A percentile compares a stretch with the other conserved stretches of the same genome.
phyloP scores from a whole-genome alignment of 345 rosid genomes.

The Euphorbia peplus region DNA sequence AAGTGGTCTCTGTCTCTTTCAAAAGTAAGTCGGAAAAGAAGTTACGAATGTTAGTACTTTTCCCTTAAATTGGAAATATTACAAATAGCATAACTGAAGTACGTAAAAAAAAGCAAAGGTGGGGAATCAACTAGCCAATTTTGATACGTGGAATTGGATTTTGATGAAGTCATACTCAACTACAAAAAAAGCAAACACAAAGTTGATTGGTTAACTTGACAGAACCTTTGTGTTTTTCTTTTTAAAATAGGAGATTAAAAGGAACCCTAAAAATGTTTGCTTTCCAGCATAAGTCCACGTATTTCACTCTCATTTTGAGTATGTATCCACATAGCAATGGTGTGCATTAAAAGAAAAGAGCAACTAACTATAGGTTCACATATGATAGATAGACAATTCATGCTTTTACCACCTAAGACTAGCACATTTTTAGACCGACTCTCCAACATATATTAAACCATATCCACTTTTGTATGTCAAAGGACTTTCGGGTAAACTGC shows the following conservation, averaged over 20 bases:
- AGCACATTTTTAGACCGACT: background rate
- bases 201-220: conserved; percentile 14
- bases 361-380: no score
- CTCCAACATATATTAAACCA: background rate
- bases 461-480: no score
- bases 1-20: no score
- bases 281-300: conserved; percentile 28
- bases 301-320: conserved; percentile 5
- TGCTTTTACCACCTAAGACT: background rate
- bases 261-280: conserved; percentile 11
- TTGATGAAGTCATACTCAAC: no score
- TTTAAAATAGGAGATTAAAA: background rate
- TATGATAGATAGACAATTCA: background rate
- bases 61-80: background rate
- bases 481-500: no score
- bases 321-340: background rate
- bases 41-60: no score
- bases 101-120: background rate
- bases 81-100: no score
- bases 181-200: no score
- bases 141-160: no score
- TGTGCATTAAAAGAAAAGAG: background rate
- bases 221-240: background rate
- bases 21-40: no score
- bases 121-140: background rate